phyloP scores from a whole-genome alignment of 352 stramenopile species.

The Thalassiosira ordinaria region DNA sequence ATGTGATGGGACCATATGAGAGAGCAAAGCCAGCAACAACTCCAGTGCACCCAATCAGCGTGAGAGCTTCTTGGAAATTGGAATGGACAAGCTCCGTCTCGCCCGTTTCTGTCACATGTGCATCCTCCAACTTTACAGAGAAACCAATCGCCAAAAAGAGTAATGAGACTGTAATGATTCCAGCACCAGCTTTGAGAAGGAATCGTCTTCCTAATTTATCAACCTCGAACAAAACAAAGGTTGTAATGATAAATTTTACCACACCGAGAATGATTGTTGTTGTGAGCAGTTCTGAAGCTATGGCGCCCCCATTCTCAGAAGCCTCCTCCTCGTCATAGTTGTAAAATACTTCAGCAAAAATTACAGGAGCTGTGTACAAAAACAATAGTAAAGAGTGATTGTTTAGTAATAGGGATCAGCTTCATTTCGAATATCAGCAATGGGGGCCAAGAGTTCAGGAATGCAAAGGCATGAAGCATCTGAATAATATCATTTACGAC shows the following conservation, averaged over 20 bases:
- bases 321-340: constrained; percentile 53
- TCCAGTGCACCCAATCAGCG: constrained; percentile 54
- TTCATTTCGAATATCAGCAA: too few species aligned
- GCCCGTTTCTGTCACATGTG: constrained; percentile 17
- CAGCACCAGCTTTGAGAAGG: constrained; percentile 66
- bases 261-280: constrained; percentile 68
- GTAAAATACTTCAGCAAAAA: constrained; percentile 66
- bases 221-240: constrained; percentile 60
- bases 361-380: constrained; percentile 56
- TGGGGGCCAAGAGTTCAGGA: too few species aligned
- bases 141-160: constrained; percentile 66
- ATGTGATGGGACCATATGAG: constrained; percentile 79
- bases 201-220: constrained; percentile 68
- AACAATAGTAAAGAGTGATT: background rate
- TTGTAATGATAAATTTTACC: constrained; percentile 71
- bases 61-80: constrained; percentile 34
- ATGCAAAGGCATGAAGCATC: too few species aligned
- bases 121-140: constrained; percentile 33
- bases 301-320: constrained; percentile 23
- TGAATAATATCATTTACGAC: constrained; percentile 3
- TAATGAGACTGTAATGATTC: constrained; percentile 61
- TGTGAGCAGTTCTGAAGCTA: constrained; percentile 48
- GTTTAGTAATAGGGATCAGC: too few species aligned
- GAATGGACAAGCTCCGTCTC: constrained; percentile 34
- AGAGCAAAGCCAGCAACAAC: constrained; percentile 76